These are phyloP conservation scores for Casuarina glauca DNA, from an alignment of 306 rosid species.

Conservation along the genomic window DNA sequence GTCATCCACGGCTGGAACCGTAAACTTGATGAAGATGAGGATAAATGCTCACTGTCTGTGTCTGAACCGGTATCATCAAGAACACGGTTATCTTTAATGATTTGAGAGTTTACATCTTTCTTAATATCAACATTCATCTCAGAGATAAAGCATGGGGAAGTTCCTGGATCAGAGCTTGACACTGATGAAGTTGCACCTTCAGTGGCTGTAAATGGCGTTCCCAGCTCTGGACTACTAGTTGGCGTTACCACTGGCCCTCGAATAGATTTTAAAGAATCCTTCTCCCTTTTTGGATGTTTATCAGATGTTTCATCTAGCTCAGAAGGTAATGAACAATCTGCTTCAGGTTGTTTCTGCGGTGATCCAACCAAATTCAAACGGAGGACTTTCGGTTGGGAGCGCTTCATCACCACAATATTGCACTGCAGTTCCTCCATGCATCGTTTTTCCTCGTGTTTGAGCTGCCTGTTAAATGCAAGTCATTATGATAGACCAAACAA, in stretches of 20 bases:
- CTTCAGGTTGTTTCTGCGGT: constrained; percentile 56
- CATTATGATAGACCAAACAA: constrained; percentile 14
- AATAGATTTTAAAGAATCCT: constrained; percentile 47
- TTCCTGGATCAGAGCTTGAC: constrained; percentile 93
- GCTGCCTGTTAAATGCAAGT: constrained; percentile 59
- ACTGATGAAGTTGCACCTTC: constrained; percentile 92
- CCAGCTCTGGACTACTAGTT: constrained; percentile 94
- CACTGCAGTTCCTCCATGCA: constrained; percentile 99
- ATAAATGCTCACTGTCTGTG: constrained; percentile 71
- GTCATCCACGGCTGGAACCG: constrained; percentile 89
- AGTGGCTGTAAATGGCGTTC: constrained; percentile 84
- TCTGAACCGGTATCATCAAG: constrained; percentile 72
- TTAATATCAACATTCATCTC: constrained; percentile 65
- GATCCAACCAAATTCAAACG: constrained; percentile 87
- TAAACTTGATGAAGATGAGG: constrained; percentile 70
- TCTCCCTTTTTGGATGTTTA: constrained; percentile 47
- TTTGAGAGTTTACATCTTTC: constrained; percentile 48
- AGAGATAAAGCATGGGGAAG: constrained; percentile 78
- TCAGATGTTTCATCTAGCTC: constrained; percentile 53
- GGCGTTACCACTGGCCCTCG: constrained; percentile 88
- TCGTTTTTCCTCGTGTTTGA: constrained; percentile 82
- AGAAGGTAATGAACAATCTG: constrained; percentile 43
- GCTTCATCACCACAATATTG: constrained; percentile 95
- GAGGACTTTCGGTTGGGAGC: constrained; percentile 89
- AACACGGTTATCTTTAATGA: constrained; percentile 60